These are phyloP conservation scores for Coemansia sp. DNA, from an alignment of 192 early-diverging fungal species.

Conservation along the genomic window DNA sequence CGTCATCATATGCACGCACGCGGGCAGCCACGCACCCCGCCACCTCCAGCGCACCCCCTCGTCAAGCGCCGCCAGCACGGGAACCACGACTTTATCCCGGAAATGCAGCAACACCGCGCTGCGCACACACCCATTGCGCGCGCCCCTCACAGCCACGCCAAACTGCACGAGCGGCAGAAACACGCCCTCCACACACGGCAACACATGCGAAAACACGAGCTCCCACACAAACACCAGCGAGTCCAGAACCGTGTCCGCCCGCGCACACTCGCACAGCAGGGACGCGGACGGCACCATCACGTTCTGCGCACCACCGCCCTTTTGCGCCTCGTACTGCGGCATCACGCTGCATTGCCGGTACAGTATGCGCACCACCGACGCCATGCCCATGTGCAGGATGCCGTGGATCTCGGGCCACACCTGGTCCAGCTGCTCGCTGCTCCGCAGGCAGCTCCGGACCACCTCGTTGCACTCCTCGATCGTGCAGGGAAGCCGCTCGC, in stretches of 20 bases:
- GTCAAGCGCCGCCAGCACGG: conserved; percentile 25
- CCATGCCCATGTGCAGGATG: conserved; percentile 41
- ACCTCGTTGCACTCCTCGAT: conserved; percentile 86
- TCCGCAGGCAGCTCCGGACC: conserved; percentile 49
- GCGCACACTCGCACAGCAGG: conserved; percentile 62
- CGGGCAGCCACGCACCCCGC: neutral
- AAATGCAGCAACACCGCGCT: conserved; percentile 33
- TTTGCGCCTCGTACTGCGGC: conserved; percentile 26
- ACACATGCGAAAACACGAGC: conserved; percentile 74
- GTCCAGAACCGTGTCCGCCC: conserved; percentile 63
- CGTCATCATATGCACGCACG: conserved; percentile 33
- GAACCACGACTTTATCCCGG: conserved; percentile 29
- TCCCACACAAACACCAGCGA: conserved; percentile 77
- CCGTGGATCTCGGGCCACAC: conserved; percentile 38
- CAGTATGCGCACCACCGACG: conserved; percentile 33
- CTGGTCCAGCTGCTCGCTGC: conserved; percentile 9
- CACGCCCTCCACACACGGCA: conserved; percentile 85
- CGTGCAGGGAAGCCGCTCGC: conserved; percentile 72
- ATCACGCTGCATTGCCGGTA: conserved; percentile 20
- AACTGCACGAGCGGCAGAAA: conserved; percentile 68
- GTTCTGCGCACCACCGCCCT: neutral
- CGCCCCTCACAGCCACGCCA: neutral
- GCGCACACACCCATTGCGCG: conserved; percentile 8
- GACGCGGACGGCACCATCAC: conserved; percentile 15
- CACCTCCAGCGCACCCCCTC: conserved; percentile 3